Base-by-base conservation (phyloP, 345 rosid genomes). In the Eutrema japonicum region DNA sequence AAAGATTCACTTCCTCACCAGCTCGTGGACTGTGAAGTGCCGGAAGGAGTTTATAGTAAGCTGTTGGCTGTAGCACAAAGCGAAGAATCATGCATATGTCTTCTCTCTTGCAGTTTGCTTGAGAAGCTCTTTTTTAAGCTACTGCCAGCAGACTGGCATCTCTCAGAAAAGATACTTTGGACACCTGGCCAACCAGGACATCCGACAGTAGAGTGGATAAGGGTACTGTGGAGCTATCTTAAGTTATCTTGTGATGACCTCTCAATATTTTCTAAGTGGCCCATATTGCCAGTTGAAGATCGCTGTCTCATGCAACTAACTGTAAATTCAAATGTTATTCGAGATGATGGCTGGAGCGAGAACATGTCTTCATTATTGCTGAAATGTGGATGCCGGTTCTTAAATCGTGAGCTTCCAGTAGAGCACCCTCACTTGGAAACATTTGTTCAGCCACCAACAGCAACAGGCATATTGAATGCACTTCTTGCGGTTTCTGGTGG, bases 331-430 rank as follows among this genome's bases (percentile, higher is more conserved):
- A 78, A 80, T 75, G 92, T 93, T 70, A 81, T 93, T 54, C 83
- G 74, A 79, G 86, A 85, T 79, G 89, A 86, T 75, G 97, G 97
- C 13, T 93, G 97, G 98, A 93, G 94, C 72, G 98, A 93, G 79
- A 93, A 93, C 75, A 89, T 93, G 96, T 85, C 85, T 55, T 84
- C 93, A 74, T 81, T 93, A 83, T 80, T 93, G 83, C 77, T 82
- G 72, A 93, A 89, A 81, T 88, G 85, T 56, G 98, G 97, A 79
- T 93, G 98, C 73, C 74, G 66, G 38, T 93, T 93, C 84, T 84
- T 93, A 82, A 89, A 85, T 66, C 76, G 64, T 32, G 90, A 84
- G 77, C 27, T 89, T 53, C 85, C 80, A 22, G 81, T 90, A 62
- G 92, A 90, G 72, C 98, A 93, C 75, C 92, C 94, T 67, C 90